These are phyloP conservation scores for Corymbia citriodora DNA, from an alignment of 441 rosid species.

Conservation along the genomic window DNA sequence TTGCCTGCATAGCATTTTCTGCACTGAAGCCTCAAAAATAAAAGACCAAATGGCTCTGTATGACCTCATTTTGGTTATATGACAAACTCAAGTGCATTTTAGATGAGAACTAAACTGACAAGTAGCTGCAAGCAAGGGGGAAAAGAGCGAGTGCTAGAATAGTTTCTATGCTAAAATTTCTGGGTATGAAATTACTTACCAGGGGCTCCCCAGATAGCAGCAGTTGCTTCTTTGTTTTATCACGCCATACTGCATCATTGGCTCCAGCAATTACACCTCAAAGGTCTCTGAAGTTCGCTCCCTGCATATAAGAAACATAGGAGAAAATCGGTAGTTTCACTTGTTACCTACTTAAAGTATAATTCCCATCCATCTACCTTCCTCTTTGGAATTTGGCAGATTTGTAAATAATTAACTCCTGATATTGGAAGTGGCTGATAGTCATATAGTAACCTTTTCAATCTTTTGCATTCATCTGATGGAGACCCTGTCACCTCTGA, in stretches of 20 bases:
- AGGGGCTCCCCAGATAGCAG: constrained; percentile 82
- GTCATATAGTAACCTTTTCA: constrained; percentile 41
- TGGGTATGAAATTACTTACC: constrained; percentile 33
- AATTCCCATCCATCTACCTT: constrained; percentile 41
- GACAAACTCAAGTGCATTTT: neutral
- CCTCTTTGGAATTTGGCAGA: constrained; percentile 75
- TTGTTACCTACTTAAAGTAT: neutral
- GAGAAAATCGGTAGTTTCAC: neutral
- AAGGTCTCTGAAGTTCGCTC: constrained; percentile 87
- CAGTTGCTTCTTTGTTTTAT: constrained; percentile 35
- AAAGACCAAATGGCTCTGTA: neutral
- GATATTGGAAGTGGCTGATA: constrained; percentile 47
- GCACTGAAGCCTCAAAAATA: neutral
- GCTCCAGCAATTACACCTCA: constrained; percentile 63
- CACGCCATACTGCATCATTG: constrained; percentile 59
- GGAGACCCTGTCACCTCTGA: constrained; percentile 53
- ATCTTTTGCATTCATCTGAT: constrained; percentile 15
- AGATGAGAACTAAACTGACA: neutral
- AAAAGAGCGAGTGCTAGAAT: neutral
- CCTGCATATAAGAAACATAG: constrained; percentile 40
- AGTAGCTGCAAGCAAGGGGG: neutral
- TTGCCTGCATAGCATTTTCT: neutral
- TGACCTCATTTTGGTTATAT: neutral
- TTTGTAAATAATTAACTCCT: constrained; percentile 59
- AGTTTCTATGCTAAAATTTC: neutral